Evolutionary conservation across 495 filamentous ascomycete species (phyloP).

Genomic region (Lepraria neglecta): DNA sequence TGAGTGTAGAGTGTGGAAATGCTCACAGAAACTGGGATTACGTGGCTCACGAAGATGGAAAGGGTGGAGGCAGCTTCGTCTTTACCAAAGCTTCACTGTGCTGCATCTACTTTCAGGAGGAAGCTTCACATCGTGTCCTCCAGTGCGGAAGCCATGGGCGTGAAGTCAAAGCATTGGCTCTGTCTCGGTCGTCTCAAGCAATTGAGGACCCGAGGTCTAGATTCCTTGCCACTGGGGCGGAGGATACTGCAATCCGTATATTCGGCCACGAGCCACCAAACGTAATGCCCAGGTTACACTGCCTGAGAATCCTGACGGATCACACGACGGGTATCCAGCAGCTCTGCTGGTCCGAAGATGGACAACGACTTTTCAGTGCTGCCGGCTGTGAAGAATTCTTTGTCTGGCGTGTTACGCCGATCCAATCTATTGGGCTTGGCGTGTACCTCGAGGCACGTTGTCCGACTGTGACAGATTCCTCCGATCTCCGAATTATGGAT

Average conservation of each 20-base stretch:
- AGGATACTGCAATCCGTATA: constrained; percentile 80
- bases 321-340: constrained; percentile 82
- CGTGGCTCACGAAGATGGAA: constrained; percentile 36
- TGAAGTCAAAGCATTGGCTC: constrained; percentile 75
- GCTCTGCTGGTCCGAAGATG: constrained; percentile 61
- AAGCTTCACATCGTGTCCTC: constrained; percentile 47
- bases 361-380: constrained; percentile 70
- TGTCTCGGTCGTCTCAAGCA: constrained; percentile 34
- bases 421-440: constrained; percentile 51
- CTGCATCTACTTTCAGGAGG: constrained; percentile 43
- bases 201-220: not conserved
- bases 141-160: constrained; percentile 72
- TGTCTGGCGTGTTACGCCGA: constrained; percentile 61
- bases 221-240: constrained; percentile 74
- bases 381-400: constrained; percentile 84
- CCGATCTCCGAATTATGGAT: constrained; percentile 72
- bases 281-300: constrained; percentile 32
- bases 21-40: constrained; percentile 67
- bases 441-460: constrained; percentile 59
- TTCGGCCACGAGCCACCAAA: constrained; percentile 36
- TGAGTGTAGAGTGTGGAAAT: constrained; percentile 72
- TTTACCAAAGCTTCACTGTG: constrained; percentile 47
- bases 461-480: constrained; percentile 50
- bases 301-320: constrained; percentile 57
- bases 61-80: constrained; percentile 40